These are phyloP conservation scores for Urostyla sp. DNA, from an alignment of 73 alveolate genomes.

Conservation along the genomic window DNA sequence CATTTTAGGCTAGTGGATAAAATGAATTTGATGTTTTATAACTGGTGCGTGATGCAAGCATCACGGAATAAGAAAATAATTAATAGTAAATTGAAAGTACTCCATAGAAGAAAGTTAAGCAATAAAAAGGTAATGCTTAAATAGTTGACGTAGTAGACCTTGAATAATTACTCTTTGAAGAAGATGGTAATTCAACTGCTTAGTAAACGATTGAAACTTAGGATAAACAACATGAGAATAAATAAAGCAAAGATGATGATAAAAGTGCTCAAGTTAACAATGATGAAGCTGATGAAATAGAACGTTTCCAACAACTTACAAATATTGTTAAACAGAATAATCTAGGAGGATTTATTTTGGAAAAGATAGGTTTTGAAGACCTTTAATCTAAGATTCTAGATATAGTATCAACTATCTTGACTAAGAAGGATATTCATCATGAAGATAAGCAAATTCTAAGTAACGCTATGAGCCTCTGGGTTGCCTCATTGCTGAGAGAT, in stretches of 20 bases:
- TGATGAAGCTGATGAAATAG: too few relatives aligned
- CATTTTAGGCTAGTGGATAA: constrained; percentile 59
- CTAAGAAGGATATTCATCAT: constrained; percentile 20
- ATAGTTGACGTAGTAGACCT: background rate
- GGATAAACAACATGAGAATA: background rate
- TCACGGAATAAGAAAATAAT: background rate
- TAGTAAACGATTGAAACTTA: background rate
- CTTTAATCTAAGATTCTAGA: constrained; percentile 50
- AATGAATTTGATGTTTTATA: constrained; percentile 12
- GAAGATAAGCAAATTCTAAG: constrained; percentile 51
- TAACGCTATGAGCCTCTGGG: constrained; percentile 47
- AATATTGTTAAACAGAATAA: constrained; percentile 32
- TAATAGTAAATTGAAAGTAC: background rate
- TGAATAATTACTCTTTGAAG: constrained; percentile 31
- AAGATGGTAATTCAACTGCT: background rate
- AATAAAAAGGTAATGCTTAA: background rate
- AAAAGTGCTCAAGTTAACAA: too few relatives aligned
- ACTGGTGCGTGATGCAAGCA: constrained; percentile 39
- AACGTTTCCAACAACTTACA: constrained; percentile 28
- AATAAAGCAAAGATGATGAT: background rate
- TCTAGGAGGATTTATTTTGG: constrained; percentile 38
- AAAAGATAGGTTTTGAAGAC: constrained; percentile 43
- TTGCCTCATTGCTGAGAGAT: constrained; percentile 29
- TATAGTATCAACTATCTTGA: constrained; percentile 21
- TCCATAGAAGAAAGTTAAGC: background rate